Evolutionary conservation across 495 filamentous ascomycete species (phyloP), one percentile per base, ranked within the genome.

Genomic region (Talaromyces ruber): DNA sequence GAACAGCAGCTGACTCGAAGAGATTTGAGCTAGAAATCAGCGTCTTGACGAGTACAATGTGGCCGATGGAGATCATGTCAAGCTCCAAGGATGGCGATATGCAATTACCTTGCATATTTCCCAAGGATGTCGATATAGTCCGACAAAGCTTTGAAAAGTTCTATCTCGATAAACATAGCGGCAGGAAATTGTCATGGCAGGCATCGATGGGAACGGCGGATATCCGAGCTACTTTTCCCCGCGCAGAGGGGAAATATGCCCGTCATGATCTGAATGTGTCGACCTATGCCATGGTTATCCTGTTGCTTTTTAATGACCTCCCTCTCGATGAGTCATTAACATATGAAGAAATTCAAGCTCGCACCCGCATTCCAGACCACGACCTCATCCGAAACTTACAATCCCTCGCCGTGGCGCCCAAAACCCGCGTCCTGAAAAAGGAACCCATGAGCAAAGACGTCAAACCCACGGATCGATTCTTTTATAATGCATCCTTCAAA

Each of bases 221-320:
- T 69, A 77, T 99, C 59, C 86, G 87, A 61, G 92, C 88, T 60
- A 77, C 81, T 2, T 97, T 97, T 68, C 84, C 86, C 21, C 86
- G 86, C 66, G 86, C 88, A 60, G 84, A 82, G 12, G 82, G 84
- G 16, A 91, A 86, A 67, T 86, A 90, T 22, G 82, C 88, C 43
- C 86, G 88, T 7, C 90, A 96, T 67, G 94, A 99, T 63, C 75
- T 99, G 43, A 96, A 92, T 61, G 91, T 97, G 2, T 86, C 92
- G 2, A 99, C 94, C 0, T 96, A 94, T 67, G 91, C 86, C 61
- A 94, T 98, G 89, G 70, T 97, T 32, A 87, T 99, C 18, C 75
- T 99, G 28, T 65, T 94, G 55, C 84, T 96, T 0, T 99, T 98
- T 81, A 97, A 98, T 66, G 85, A 93, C 51, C 61, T 95, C 0